Evolutionary conservation across 371 early-diverging fungal genomes (phyloP), one percentile per base, ranked within the genome.

Genomic region (Synchytrium microbalum): DNA sequence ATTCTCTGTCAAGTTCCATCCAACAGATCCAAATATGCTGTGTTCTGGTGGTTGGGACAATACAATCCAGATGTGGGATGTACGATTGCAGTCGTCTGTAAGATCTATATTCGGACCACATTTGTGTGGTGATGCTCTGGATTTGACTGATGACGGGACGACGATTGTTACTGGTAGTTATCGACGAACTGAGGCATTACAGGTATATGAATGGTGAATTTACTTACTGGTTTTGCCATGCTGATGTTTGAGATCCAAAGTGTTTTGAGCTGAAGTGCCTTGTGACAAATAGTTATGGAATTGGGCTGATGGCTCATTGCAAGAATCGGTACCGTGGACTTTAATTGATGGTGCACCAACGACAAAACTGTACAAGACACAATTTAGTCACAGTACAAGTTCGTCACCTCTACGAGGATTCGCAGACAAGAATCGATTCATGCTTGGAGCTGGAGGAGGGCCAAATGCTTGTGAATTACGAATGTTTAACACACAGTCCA

Each of bases 21-120:
- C 81, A 19, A 66, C 54, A 29, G 72, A 73, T 19, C 63, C 63
- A 8, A 66, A 78, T 32, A 28, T 70, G 23, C 51, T 78, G 16
- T 54, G 73, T 33, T 69, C 69, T 31, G 79, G 72, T 27, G 81
- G 81, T 2, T 78, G 74, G 78, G 79, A 75, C 60, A 71, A 70
- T 25, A 75, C 73, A 8, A 56, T 69, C 14, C 72, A 79, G 71
- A 72, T 80, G 33, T 80, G 81, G 78, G 81, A 78, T 59, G 46
- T 54, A 5, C 69, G 78, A 46, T 38, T 64, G 10, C 57, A 62
- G 0, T 66, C 64, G 23, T 72, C 77, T 2, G 65, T 77, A 24
- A 64, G 73, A 19, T 64, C 66, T 14, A 70, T 79, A 59, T 77
- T 68, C 63, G 74, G 75, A 2, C 77, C 77, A 27, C 77, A 75